phyloP scores from a whole-genome alignment of 768 basidiomycete species.

The Coprinopsis cinerea region DNA sequence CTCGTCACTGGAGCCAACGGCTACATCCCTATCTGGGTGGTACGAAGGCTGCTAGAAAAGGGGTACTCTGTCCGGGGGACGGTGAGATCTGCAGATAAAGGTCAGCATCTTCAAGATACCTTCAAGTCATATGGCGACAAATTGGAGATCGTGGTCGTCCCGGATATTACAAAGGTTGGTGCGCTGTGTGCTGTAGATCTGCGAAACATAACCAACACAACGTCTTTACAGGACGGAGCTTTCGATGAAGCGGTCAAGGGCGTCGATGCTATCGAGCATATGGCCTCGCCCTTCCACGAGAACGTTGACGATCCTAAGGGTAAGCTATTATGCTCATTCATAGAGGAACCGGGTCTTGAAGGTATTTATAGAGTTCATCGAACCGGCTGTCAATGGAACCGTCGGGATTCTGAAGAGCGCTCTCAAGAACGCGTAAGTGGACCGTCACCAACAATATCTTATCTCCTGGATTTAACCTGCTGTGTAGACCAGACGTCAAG shows the following conservation, averaged over 20 bases:
- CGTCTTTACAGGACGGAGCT: constrained; percentile 45
- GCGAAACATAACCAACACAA: neutral
- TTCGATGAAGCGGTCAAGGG: constrained; percentile 79
- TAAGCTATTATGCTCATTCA: constrained; percentile 4
- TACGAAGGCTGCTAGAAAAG: constrained; percentile 46
- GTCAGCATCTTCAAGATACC: constrained; percentile 44
- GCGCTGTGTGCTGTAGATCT: neutral
- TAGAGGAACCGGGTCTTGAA: neutral
- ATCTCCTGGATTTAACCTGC: neutral
- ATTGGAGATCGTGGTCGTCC: constrained; percentile 61
- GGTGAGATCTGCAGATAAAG: constrained; percentile 59
- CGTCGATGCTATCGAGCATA: constrained; percentile 67
- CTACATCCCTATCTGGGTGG: constrained; percentile 56
- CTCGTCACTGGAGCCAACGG: constrained; percentile 58
- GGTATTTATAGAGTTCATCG: constrained; percentile 46
- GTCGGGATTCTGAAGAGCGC: constrained; percentile 54
- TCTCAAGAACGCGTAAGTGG: constrained; percentile 45
- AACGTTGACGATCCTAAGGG: constrained; percentile 39
- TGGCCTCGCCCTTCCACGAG: constrained; percentile 55
- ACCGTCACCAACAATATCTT: neutral
- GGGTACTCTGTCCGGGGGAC: constrained; percentile 65
- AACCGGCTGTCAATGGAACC: constrained; percentile 71
- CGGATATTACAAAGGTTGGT: constrained; percentile 49
- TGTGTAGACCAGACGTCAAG: constrained; percentile 40
- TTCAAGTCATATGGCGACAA: constrained; percentile 50